Base-by-base conservation (phyloP, 108 stramenopile genomes). In the Pseudonitzschia pungens region DNA sequence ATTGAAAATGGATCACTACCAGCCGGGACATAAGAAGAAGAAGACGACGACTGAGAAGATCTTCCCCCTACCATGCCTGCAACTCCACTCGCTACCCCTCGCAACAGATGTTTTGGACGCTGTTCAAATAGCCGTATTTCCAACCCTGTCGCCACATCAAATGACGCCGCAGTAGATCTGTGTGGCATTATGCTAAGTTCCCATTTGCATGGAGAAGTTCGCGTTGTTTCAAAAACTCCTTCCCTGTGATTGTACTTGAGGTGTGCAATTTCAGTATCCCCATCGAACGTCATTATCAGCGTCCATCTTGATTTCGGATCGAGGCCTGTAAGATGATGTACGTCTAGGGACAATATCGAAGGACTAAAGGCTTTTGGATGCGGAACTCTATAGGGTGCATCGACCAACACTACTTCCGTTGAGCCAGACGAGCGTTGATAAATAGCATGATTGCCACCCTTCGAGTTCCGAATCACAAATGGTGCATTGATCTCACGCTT, bases 341-440 rank as follows among this genome's bases (percentile, higher is more conserved):
- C 52, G 12, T 70, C 32, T 12, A 81, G 36, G 14, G 78, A 56
- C 16, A 84, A 65, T 0, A 69, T 48, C 10, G 60, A 64, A 4
- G 81, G 79, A 22, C 26, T 50, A 59, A 86, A 83, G 1, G 21
- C 64, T 5, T 77, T 65, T 18, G 82, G 85, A 29, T 62, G 82
- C 15, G 68, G 54, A 20, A 86, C 73, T 9, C 50, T 60, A 69
- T 81, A 83, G 12, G 85, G 85, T 20, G 77, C 71, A 41, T 84
- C 83, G 15, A 87, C 52, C 21, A 82, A 48, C 42, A 68, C 58
- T 6, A 84, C 83, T 68, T 87, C 86, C 20, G 81, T 84, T 48
- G 66, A 22, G 24, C 79, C 82, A n/a, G 32, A 60, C 1, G 40
- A 20, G 8, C 75, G 71, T 52, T 74, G 74, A 32, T 78, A 78